Evolutionary conservation across 2,329 filamentous ascomycete genomes (phyloP).

Genomic region (Apiospora malaysiana): DNA sequence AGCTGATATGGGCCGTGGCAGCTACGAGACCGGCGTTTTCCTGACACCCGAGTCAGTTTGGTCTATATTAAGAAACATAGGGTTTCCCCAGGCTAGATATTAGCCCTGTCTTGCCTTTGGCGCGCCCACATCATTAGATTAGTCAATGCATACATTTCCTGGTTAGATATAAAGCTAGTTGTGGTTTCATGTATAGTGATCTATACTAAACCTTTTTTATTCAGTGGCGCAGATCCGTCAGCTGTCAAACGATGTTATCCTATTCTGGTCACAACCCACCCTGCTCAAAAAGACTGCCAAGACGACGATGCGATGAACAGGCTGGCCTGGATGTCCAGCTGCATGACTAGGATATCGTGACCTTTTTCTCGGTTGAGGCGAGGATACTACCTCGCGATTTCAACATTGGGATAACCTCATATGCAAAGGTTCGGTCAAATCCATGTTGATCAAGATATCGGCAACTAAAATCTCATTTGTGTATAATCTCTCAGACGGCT

Average conservation of each 20-base stretch:
- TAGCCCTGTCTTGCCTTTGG: neutral
- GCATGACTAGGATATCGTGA: neutral
- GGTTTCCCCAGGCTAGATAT: neutral
- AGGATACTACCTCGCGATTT: neutral
- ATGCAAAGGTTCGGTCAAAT: neutral
- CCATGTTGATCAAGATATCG: neutral
- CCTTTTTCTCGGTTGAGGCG: neutral
- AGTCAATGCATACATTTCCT: neutral
- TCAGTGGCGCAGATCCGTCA: neutral
- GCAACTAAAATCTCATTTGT: neutral
- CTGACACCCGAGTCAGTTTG: neutral
- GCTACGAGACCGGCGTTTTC: neutral
- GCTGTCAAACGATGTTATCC: neutral
- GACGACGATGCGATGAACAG: neutral
- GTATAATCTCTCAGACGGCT: neutral
- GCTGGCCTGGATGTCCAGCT: neutral
- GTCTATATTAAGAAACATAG: neutral
- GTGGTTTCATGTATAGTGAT: neutral
- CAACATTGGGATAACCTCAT: neutral
- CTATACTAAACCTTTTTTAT: neutral
- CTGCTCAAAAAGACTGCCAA: neutral
- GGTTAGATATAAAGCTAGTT: neutral
- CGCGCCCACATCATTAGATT: neutral
- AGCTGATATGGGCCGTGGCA: neutral
- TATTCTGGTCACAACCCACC: neutral